Evolutionary conservation across 1,284 basidiomycete species (phyloP).

Genomic region (Puccinia horiana): DNA sequence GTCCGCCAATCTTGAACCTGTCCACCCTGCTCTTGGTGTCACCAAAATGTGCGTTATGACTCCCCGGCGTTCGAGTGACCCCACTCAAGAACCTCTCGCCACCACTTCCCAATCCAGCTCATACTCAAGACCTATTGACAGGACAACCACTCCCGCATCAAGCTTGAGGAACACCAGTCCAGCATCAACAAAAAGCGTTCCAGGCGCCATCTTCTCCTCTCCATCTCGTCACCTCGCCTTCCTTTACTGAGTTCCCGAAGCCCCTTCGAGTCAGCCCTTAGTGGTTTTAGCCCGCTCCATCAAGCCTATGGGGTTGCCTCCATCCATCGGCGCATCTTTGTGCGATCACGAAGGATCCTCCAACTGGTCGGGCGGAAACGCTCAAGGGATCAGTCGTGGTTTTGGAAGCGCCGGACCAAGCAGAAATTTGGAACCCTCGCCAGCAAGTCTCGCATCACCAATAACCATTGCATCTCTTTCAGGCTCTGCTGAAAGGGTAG

Average conservation of each 20-base stretch:
- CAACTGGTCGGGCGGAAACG: constrained; percentile 26
- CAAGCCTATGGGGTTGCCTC: not conserved
- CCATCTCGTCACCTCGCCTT: not conserved
- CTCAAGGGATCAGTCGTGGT: not conserved
- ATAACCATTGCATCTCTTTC: constrained; percentile 31
- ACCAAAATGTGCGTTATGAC: not conserved
- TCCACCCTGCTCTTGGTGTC: not conserved
- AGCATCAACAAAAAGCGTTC: constrained; percentile 12
- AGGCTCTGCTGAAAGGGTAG: constrained; percentile 11
- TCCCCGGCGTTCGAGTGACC: constrained; percentile 25
- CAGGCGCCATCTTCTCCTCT: not conserved
- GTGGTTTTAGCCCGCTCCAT: constrained; percentile 6
- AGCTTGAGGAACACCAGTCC: constrained; percentile 17
- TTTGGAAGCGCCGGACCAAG: not conserved
- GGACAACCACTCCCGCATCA: constrained; percentile 2
- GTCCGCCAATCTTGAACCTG: not conserved
- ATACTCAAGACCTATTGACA: constrained; percentile 7
- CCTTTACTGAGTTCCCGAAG: constrained; percentile 15
- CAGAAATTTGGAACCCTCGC: not conserved
- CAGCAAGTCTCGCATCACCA: constrained; percentile 37
- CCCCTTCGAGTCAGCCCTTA: not conserved
- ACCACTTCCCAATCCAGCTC: constrained; percentile 29
- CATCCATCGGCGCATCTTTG: not conserved
- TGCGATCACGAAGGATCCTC: constrained; percentile 12
- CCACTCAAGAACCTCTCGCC: constrained; percentile 10